Conservation (phyloP, 148 eudicot genomes). For the Fagopyrum homotropicum region DNA sequence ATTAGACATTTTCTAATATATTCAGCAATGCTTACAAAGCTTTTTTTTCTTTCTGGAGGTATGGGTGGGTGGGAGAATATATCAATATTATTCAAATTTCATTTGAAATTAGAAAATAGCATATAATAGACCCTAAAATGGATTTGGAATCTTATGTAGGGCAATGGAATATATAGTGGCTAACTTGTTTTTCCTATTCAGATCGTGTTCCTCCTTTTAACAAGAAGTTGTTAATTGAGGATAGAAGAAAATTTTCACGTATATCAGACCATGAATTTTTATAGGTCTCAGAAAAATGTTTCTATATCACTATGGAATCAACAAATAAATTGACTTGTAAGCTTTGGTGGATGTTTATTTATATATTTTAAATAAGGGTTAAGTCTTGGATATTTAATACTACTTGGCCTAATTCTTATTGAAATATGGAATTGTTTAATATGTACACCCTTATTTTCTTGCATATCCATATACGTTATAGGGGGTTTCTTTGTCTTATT, state of each 20-base stretch:
- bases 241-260: background rate
- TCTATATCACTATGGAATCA: background rate
- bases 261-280: background rate
- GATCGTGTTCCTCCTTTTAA: no score
- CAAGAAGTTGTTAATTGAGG: background rate
- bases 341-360: background rate
- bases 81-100: background rate
- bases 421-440: background rate
- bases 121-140: background rate
- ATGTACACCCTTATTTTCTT: background rate
- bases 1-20: background rate
- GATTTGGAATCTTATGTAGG: background rate
- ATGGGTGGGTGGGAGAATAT: background rate
- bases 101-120: background rate
- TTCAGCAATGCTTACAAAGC: background rate
- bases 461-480: background rate
- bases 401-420: background rate
- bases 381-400: background rate
- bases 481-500: background rate
- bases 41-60: slow-evolving; percentile 3
- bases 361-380: background rate
- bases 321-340: background rate
- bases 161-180: background rate
- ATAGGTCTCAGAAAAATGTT: background rate
- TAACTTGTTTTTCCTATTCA: background rate